Percentiles rank a stretch among this genome's conserved stretches.
Conservation (phyloP, 1,139 yeast genomes). For the Scheffersomyces titani region DNA sequence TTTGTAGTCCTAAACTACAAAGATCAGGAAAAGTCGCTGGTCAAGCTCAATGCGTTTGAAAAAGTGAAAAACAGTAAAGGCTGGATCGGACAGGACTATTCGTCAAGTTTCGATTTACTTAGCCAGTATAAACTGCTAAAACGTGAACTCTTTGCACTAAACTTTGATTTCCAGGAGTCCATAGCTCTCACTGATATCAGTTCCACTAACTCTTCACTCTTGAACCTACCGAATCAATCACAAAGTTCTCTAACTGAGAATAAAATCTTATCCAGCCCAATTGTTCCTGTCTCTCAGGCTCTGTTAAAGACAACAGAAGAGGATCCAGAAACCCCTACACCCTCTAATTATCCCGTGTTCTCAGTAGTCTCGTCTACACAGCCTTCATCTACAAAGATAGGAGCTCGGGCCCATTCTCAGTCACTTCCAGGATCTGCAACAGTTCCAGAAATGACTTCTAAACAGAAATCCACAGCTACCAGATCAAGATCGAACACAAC, state of each 20-base stretch:
- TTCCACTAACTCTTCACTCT: constrained; percentile 9
- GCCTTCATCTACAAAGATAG: constrained; percentile 4
- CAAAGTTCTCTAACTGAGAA: constrained; percentile 21
- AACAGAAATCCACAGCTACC: constrained; percentile 1
- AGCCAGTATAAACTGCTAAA: constrained; percentile 13
- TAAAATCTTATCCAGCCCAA: constrained; percentile 36
- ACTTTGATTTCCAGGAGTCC: constrained; percentile 4
- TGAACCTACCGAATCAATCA: constrained; percentile 10
- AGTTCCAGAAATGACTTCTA: constrained; percentile 6
- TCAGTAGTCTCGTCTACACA: background rate
- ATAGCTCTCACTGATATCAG: constrained; percentile 4
- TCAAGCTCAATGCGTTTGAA: constrained; percentile 14
- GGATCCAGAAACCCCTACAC: constrained; percentile 1
- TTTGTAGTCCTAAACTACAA: constrained; percentile 19
- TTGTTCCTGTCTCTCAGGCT: constrained; percentile 26
- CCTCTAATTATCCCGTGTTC: background rate
- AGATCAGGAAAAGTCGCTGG: constrained; percentile 42
- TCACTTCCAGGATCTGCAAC: constrained; percentile 28
- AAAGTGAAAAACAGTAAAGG: constrained; percentile 58
- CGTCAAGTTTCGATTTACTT: constrained; percentile 50
- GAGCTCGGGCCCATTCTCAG: constrained; percentile 34
- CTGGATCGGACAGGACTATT: constrained; percentile 68
- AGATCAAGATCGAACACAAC: constrained; percentile 30
- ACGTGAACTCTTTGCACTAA: constrained; percentile 7
- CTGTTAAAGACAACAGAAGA: constrained; percentile 2